These are phyloP conservation scores for Aureobasidium sp. DNA, from an alignment of 2,329 filamentous ascomycete species.

Conservation along the genomic window DNA sequence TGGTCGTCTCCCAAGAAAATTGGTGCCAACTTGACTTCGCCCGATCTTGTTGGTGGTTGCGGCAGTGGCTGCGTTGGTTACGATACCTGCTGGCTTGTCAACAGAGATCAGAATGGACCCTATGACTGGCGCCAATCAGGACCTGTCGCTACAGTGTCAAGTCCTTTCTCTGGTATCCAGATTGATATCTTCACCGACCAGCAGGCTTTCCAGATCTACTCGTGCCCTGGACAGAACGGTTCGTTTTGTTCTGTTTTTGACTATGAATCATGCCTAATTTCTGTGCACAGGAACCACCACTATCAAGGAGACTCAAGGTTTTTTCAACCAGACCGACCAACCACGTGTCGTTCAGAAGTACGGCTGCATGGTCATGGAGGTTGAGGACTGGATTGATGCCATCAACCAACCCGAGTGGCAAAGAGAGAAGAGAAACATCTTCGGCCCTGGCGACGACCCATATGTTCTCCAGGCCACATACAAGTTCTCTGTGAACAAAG, in stretches of 20 bases:
- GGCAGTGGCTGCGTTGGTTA: slow-evolving; percentile 79
- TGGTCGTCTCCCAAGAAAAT: slow-evolving; percentile 77
- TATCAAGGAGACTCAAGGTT: slow-evolving; percentile 64
- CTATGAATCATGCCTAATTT: slow-evolving; percentile 13
- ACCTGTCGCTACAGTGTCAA: slow-evolving; percentile 60
- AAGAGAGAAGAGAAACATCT: slow-evolving; percentile 49
- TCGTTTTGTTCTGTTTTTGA: slow-evolving; percentile 35
- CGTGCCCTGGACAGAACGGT: slow-evolving; percentile 71
- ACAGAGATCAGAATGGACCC: slow-evolving; percentile 50
- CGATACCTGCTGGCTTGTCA: slow-evolving; percentile 67
- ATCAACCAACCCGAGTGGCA: slow-evolving; percentile 91
- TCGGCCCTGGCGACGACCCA: slow-evolving; percentile 36
- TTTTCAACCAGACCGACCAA: slow-evolving; percentile 47
- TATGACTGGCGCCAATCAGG: slow-evolving; percentile 57
- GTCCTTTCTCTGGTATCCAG: slow-evolving; percentile 73
- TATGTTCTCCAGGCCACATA: slow-evolving; percentile 41
- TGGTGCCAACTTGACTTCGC: slow-evolving; percentile 58
- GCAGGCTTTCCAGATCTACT: slow-evolving; percentile 82
- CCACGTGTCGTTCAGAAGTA: slow-evolving; percentile 63
- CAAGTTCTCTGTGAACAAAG: slow-evolving; percentile 34
- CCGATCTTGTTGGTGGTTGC: slow-evolving; percentile 64
- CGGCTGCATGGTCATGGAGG: slow-evolving; percentile 84
- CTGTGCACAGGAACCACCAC: slow-evolving; percentile 43
- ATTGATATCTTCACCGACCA: slow-evolving; percentile 78
- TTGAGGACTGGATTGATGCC: slow-evolving; percentile 87